Base-by-base conservation (phyloP, 768 basidiomycete species). In the Chalciporus piperatus region DNA sequence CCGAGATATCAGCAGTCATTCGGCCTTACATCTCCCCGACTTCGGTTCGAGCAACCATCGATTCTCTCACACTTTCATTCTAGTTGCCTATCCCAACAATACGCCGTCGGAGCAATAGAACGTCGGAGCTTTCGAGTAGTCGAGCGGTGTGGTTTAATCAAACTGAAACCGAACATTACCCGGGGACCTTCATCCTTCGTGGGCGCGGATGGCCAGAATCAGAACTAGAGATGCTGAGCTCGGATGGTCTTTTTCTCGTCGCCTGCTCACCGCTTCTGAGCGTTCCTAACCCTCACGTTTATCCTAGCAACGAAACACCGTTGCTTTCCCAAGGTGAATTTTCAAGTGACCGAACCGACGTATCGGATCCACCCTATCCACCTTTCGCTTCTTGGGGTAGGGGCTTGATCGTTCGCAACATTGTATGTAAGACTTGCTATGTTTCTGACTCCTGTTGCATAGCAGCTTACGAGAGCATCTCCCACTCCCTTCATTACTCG, bases 21-120 rank as follows among this genome's bases (percentile, higher is more conserved):
- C 55, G 40, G 35, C 27, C 11, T 17, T 33, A 20, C 23, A 27
- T 40, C 47, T 38, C 25, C 38, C 41, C 50, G 22, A 33, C 38
- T 35, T 17, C 33, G 12, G 37, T 45, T 57, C 28, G 32, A 45
- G 6, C 32, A 38, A 37, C 19, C 37, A 12, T 35, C 11, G 9
- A 39, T n/a, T 11, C 52, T 63, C 62, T 54, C 62, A 63, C 54
- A 52, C 54, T 48, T 48, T 57, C 41, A 47, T 63, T 55, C 55
- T 52, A 25, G 32, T 52, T 63, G 8, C 55, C 61, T 46, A 48
- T 53, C 49, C 42, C 44, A 37, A 54, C 45, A 37, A 2, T 41
- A 27, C 48, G 37, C 41, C 32, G 41, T 43, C 44, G 45, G 45
- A 27, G 32, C 37, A 39, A 30, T 27, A 22, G 13, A 19, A n/a